Evolutionary conservation across 2,329 filamentous ascomycete species (phyloP).

Genomic region (Myriosclerotinia scirpicola): DNA sequence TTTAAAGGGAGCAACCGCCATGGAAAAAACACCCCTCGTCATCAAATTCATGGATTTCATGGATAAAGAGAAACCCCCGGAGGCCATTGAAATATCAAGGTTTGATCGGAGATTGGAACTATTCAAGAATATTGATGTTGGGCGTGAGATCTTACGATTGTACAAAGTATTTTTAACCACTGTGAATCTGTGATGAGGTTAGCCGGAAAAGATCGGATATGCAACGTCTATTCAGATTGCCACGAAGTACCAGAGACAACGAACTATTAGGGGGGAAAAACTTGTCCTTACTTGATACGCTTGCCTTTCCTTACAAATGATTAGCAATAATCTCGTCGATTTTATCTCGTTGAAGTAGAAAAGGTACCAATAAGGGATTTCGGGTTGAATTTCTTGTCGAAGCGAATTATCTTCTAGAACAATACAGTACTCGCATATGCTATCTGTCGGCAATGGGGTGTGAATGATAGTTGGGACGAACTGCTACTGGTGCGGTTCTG

Average conservation of each 20-base stretch:
- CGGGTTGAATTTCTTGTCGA: background rate
- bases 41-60: background rate
- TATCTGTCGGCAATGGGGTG: slow-evolving; percentile 6
- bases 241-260: background rate
- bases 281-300: slow-evolving; percentile 24
- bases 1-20: slow-evolving; percentile 9
- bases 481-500: background rate
- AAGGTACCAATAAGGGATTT: background rate
- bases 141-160: background rate
- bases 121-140: background rate
- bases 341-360: background rate
- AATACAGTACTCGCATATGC: slow-evolving; percentile 3
- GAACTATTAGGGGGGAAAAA: slow-evolving; percentile 7
- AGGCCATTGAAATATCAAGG: background rate
- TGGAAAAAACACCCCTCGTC: background rate
- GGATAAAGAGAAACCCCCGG: background rate
- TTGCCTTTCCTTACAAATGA: background rate
- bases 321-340: background rate
- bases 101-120: background rate
- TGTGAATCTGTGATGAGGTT: background rate
- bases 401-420: slow-evolving; percentile 4
- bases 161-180: background rate
- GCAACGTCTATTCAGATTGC: background rate
- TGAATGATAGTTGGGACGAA: background rate
- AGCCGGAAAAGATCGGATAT: background rate